These are phyloP conservation scores for Sporothrix pseudoabietina DNA, from an alignment of 2,329 filamentous ascomycete species.

Conservation along the genomic window DNA sequence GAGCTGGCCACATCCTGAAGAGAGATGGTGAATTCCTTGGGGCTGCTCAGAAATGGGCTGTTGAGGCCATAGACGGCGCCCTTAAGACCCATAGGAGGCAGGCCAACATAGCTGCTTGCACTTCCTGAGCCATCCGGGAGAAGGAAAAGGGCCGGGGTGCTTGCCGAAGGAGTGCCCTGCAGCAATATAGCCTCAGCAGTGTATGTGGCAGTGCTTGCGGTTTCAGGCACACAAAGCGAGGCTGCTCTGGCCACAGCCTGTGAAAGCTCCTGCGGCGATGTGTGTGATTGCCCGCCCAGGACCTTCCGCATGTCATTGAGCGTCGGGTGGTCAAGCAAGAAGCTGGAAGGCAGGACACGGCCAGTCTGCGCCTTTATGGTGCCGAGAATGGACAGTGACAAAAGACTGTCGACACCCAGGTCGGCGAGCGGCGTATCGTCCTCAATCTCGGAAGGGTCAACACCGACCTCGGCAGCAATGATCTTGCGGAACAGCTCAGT, in stretches of 20 bases:
- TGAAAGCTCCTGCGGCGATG: neutral
- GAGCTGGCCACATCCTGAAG: neutral
- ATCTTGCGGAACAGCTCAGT: conserved; percentile 18
- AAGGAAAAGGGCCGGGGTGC: conserved; percentile 4
- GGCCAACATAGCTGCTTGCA: conserved; percentile 23
- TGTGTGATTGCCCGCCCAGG: conserved; percentile 10
- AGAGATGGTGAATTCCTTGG: conserved; percentile 1
- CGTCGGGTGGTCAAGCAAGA: conserved; percentile 6
- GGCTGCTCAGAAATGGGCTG: conserved; percentile 9
- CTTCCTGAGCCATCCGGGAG: conserved; percentile 20
- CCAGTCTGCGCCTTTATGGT: conserved; percentile 1
- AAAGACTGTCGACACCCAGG: conserved; percentile 1
- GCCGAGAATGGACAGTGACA: conserved; percentile 6
- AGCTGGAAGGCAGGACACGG: neutral
- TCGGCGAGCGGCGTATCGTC: conserved; percentile 6
- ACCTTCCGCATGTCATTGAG: conserved; percentile 5
- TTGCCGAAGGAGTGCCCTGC: neutral
- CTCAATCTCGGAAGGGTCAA: neutral
- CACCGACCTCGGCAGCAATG: conserved; percentile 21
- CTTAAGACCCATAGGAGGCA: conserved; percentile 9
- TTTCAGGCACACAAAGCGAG: neutral
- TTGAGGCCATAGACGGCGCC: conserved; percentile 27
- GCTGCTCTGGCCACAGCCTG: neutral
- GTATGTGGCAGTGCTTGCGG: neutral
- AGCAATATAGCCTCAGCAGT: neutral